Evolutionary conservation across 1,284 basidiomycete genomes (phyloP), one percentile per base, ranked within the genome.

Genomic region (Veloporphyrellus conicus): DNA sequence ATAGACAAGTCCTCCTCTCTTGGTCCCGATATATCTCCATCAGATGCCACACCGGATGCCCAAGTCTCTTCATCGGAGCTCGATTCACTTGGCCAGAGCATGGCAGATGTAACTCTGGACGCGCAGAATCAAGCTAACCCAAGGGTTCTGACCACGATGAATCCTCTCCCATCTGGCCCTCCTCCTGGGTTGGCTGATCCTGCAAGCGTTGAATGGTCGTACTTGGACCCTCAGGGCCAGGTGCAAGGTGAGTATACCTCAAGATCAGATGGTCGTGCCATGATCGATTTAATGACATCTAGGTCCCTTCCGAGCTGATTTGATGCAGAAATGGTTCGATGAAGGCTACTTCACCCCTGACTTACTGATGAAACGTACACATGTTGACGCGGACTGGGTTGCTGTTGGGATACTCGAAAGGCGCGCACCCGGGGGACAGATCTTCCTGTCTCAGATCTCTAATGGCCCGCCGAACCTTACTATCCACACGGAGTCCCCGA

Each of bases 311-410:
- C 78, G 79, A 35, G 92, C 89, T 22, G 81, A 86, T 53, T 67
- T 89, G 51, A 98, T 99, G 95, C 93, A 98, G 71, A 90, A 91
- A 58, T 98, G 95, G 95, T 89, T 85, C 66, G 83, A 90, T 47
- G 89, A 88, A 62, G 87, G 87, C 14, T 99, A 96, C 72, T 97
- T 99, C 66, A 75, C 81, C n/a, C 74, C 83, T 38, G 84, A 91
- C 53, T 76, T 98, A 25, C 81, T 90, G 29, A 84, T 95, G 78
- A 90, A 87, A 61, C 84, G 92, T 41, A 82, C 77, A 11, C 73
- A 77, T 54, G 57, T 84, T 41, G 86, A 90, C 60, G 57, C 59
- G 9, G 77, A 82, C 8, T 90, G 84, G 82, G 77, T 71, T 41
- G 70, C 82, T 43, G 78, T 89, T 7, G 77, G 75, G 48, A 77